phyloP scores from a whole-genome alignment of 441 rosid species.

The Erysimum cheiri region DNA sequence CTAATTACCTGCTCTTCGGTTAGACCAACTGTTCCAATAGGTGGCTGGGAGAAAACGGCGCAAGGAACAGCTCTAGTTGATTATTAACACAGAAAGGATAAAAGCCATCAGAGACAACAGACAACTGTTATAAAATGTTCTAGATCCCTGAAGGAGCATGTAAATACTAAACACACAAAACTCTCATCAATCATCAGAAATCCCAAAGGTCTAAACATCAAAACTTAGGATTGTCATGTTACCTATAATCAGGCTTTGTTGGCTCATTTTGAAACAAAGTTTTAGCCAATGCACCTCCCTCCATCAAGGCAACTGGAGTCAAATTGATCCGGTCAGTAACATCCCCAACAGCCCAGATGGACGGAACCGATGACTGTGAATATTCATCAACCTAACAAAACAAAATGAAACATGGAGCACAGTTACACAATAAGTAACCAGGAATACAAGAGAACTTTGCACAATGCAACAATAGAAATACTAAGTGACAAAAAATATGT shows the following conservation, averaged over 20 bases:
- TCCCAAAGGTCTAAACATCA: constrained; percentile 2
- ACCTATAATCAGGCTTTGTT: constrained; percentile 90
- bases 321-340: constrained; percentile 89
- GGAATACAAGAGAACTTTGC: constrained; percentile 24
- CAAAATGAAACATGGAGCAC: constrained; percentile 33
- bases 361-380: constrained; percentile 78
- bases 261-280: constrained; percentile 76
- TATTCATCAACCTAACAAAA: constrained; percentile 82
- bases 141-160: neutral
- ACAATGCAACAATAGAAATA: neutral
- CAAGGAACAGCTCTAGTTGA: constrained; percentile 77
- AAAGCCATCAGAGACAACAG: constrained; percentile 30
- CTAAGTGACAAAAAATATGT: neutral
- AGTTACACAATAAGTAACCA: constrained; percentile 19
- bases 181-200: neutral
- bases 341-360: constrained; percentile 97
- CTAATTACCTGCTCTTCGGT: constrained; percentile 80
- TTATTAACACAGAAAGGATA: constrained; percentile 19
- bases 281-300: constrained; percentile 94
- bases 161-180: constrained; percentile 1
- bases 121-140: neutral
- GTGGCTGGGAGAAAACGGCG: constrained; percentile 93
- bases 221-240: constrained; percentile 24
- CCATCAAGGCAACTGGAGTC: constrained; percentile 99
- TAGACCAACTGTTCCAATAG: constrained; percentile 91